Base-by-base conservation (phyloP, 306 rosid species). In the Citrullus colocynthis region DNA sequence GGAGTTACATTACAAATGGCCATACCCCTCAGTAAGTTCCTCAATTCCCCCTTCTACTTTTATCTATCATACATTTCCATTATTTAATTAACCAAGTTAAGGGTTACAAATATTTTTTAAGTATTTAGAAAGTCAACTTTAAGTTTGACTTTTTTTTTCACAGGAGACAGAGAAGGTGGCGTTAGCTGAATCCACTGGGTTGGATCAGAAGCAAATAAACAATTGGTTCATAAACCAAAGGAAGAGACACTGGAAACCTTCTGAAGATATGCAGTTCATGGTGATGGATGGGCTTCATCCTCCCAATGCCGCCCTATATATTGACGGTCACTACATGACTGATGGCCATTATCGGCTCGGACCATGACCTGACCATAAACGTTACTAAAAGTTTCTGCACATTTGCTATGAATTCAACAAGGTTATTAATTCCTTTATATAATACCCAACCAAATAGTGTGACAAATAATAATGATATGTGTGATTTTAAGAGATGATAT, bases 191-290 rank as follows among this genome's bases (percentile, higher is more conserved):
- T 87, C 97, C 37, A 96, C 97, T 4, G 97, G 99, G 18, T 87
- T 95, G 89, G 99, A 95, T 84, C 98, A 90, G 85, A 93, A 93
- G 78, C 98, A 93, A 84, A 93, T 93, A 82, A 93, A 91, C 73
- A 93, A 95, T 58, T 95, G 99, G 99, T 95, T 95, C 88, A 95
- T 95, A 82, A 95, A 95, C 75, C 99, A 95, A 79, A 95, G 99
- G 91, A 95, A 95, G 85, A 75, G 99, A 66, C 99, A 95, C 82
- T 95, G 97, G 99, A 95, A 95, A 79, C 99, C 99, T 64, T 95
- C 99, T 37, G 99, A 95, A 82, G 99, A 95, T 77, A 92, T 92
- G 99, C 97, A 92, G 51, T 90, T 89, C 75, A 95, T 95, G 99
- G 97, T 92, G 82, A 95, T 95, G 99, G 97, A 95, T 82, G 97